These are phyloP conservation scores for Aspergillus bombycis DNA, from an alignment of 2,329 filamentous ascomycete species.

Conservation along the genomic window DNA sequence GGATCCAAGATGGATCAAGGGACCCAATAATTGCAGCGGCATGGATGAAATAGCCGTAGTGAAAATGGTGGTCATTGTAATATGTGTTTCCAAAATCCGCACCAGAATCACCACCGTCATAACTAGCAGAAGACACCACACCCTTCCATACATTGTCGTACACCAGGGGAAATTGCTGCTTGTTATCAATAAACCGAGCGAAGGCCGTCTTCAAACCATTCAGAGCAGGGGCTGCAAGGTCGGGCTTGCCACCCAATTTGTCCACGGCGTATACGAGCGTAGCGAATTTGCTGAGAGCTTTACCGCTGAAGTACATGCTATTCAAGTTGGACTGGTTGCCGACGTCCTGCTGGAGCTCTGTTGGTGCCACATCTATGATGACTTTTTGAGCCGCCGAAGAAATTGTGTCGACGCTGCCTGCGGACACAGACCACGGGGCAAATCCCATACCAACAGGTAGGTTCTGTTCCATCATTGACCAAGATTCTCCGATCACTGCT, in stretches of 20 bases:
- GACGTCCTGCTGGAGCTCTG: conserved; percentile 78
- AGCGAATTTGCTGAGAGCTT: conserved; percentile 79
- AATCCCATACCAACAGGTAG: conserved; percentile 77
- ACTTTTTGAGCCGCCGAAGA: conserved; percentile 57
- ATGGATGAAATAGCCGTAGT: conserved; percentile 84
- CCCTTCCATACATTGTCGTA: conserved; percentile 73
- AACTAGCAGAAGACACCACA: conserved; percentile 75
- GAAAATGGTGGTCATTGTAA: conserved; percentile 68
- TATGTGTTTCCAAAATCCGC: conserved; percentile 88
- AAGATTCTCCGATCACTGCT: conserved; percentile 70
- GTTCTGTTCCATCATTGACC: conserved; percentile 76
- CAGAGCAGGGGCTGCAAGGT: conserved; percentile 61
- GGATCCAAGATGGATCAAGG: conserved; percentile 75
- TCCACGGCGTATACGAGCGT: conserved; percentile 67
- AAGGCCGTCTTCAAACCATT: conserved; percentile 68
- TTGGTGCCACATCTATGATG: conserved; percentile 66
- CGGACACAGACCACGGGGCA: conserved; percentile 69
- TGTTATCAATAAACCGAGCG: conserved; percentile 66
- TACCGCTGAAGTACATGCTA: conserved; percentile 94
- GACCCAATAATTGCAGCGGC: conserved; percentile 80
- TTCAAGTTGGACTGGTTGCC: conserved; percentile 71
- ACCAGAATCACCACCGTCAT: conserved; percentile 67
- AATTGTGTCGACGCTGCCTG: conserved; percentile 43
- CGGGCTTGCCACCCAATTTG: conserved; percentile 63
- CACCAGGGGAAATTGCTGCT: conserved; percentile 63